Evolutionary conservation across 78 protist species (phyloP).

Genomic region (Tieghemostelium lacteum): DNA sequence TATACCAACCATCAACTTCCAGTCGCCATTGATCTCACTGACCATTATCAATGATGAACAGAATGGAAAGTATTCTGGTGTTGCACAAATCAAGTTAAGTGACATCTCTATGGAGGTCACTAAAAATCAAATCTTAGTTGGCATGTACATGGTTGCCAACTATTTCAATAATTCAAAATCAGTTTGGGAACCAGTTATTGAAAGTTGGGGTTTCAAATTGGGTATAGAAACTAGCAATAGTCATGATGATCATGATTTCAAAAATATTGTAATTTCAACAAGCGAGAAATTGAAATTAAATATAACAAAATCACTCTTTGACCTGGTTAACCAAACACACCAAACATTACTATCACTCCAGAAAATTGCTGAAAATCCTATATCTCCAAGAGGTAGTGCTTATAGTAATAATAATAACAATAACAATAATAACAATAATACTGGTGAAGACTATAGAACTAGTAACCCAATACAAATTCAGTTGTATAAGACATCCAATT

Average conservation of each 20-base stretch:
- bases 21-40: constrained; percentile 15
- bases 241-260: background rate
- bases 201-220: constrained; percentile 63
- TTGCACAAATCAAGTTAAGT: constrained; percentile 12
- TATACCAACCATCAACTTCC: constrained; percentile 22
- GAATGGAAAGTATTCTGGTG: constrained; percentile 31
- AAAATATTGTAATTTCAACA: constrained; percentile 21
- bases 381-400: too few relatives aligned
- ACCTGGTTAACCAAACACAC: background rate
- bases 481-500: constrained; percentile 12
- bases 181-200: constrained; percentile 62
- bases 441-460: background rate
- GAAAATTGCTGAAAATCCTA: background rate
- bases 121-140: background rate
- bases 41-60: constrained; percentile 57
- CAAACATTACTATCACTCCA: background rate
- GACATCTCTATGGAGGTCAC: constrained; percentile 38
- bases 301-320: constrained; percentile 47
- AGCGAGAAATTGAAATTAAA: constrained; percentile 36
- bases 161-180: constrained; percentile 52
- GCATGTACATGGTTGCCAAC: constrained; percentile 27
- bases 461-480: background rate
- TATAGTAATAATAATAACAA: too few relatives aligned
- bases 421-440: too few relatives aligned
- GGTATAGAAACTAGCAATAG: background rate